Conservation (phyloP, 1,284 basidiomycete species). For the Leccinum ponderosum region DNA sequence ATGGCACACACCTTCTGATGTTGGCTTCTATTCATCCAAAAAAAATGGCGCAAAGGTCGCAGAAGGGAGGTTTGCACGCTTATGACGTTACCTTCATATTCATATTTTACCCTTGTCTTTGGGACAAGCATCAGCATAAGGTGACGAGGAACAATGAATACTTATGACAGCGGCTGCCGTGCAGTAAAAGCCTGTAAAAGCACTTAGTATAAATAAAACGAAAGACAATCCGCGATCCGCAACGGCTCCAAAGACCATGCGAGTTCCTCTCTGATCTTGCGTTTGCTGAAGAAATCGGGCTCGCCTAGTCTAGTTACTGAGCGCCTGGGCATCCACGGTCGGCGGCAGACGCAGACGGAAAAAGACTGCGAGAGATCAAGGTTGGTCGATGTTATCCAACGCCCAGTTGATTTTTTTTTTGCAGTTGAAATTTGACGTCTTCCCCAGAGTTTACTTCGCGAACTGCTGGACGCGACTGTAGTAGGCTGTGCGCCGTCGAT, state of each 20-base stretch:
- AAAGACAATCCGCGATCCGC: slow-evolving; percentile 27
- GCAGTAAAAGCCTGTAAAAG: neutral
- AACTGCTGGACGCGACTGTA: no score
- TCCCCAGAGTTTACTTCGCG: no score
- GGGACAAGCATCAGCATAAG: slow-evolving; percentile 2
- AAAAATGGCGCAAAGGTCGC: slow-evolving; percentile 7
- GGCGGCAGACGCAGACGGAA: no score
- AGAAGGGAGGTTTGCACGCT: slow-evolving; percentile 22
- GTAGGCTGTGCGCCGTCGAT: no score
- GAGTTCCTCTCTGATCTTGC: slow-evolving; percentile 23
- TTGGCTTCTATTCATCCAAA: slow-evolving; percentile 2
- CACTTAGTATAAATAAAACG: slow-evolving; percentile 21
- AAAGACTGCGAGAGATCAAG: no score
- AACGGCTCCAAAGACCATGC: slow-evolving; percentile 29
- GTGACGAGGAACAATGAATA: neutral
- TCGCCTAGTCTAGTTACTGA: no score
- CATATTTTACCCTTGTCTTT: slow-evolving; percentile 26
- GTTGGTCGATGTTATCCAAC: no score
- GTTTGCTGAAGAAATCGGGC: slow-evolving; percentile 20
- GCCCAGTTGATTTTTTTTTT: no score
- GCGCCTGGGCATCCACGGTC: no score
- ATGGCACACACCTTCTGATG: slow-evolving; percentile 20
- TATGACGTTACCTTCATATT: slow-evolving; percentile 9
- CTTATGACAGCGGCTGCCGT: neutral
- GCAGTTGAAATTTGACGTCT: no score